phyloP scores from a whole-genome alignment of 192 early-diverging fungal genomes.

The Funneliformis geosporum region DNA sequence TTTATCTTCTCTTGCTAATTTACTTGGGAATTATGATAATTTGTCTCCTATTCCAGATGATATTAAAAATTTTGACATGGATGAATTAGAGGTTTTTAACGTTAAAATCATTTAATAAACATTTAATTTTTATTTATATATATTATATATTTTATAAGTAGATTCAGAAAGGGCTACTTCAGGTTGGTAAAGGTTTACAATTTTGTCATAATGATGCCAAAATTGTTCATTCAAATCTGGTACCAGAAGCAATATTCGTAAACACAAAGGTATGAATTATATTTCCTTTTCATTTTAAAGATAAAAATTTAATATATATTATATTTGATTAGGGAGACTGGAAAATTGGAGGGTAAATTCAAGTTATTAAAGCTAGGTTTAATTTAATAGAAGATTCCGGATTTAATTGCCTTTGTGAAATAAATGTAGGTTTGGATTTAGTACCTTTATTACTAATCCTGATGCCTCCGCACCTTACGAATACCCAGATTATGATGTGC shows the following conservation, averaged over 20 bases:
- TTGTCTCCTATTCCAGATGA: constrained; percentile 42
- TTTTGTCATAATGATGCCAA: constrained; percentile 76
- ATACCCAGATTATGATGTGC: constrained; percentile 59
- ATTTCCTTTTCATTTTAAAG: not conserved
- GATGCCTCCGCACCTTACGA: constrained; percentile 35
- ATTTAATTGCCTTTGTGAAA: not conserved
- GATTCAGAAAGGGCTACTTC: constrained; percentile 78
- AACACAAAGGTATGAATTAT: constrained; percentile 60
- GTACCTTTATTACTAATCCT: constrained; percentile 52
- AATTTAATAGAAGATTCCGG: no score
- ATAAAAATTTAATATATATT: not conserved
- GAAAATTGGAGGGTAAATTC: constrained; percentile 70
- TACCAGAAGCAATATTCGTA: constrained; percentile 73
- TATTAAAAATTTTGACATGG: constrained; percentile 65
- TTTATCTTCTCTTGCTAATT: constrained; percentile 60
- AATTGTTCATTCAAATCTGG: constrained; percentile 73
- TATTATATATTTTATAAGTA: constrained; percentile 37
- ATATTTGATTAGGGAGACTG: constrained; percentile 62
- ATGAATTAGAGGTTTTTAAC: constrained; percentile 69
- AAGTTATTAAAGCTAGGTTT: no score
- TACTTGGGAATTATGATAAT: constrained; percentile 58
- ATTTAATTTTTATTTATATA: no score
- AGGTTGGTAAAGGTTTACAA: constrained; percentile 69
- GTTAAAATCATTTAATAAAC: not conserved
- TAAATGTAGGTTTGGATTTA: constrained; percentile 61